Percentiles rank a stretch among this genome's conserved stretches.
Conservation (phyloP, 176 grass and related monocot species). For the barley (Hordeum vulgare) region MorexV3_pseudomolecules_assembly NC_058520.1:101285986-101286485, state of each 20-base stretch:
- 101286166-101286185: not conserved
- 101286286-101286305: not conserved
- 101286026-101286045: not conserved
- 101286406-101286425: not conserved
- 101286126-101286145: constrained; percentile 15
- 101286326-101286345: not conserved
- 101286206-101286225: not conserved
- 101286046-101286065: not conserved
- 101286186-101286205: not conserved
- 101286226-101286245: not conserved
- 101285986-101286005: not conserved
- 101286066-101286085: not conserved
- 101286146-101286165: constrained; percentile 21
- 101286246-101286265: not conserved
- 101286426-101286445: not conserved
- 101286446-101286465: not conserved
- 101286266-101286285: not conserved
- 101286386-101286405: not conserved
- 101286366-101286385: not conserved
- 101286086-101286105: constrained; percentile 21
- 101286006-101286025: not conserved
- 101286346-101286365: not conserved
- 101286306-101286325: constrained; percentile 22
- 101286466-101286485: not conserved
- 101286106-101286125: constrained; percentile 16